These are phyloP conservation scores for Suillus clintonianus DNA, from an alignment of 768 basidiomycete genomes.

Conservation along the genomic window DNA sequence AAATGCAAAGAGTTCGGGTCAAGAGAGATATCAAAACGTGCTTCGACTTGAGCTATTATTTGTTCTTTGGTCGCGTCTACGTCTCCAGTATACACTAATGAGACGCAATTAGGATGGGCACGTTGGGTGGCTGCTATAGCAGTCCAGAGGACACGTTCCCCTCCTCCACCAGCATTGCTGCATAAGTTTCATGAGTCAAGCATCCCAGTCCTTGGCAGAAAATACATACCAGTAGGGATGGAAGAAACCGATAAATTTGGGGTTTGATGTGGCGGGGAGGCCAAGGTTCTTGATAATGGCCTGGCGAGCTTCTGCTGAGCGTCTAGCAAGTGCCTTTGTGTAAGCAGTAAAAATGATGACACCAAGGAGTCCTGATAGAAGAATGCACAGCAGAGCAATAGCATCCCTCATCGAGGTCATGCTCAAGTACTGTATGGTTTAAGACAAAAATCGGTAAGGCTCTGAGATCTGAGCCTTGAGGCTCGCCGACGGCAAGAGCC, in stretches of 20 bases:
- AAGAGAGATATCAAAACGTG: conserved; percentile 79
- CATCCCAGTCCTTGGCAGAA: background rate
- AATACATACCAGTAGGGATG: conserved; percentile 89
- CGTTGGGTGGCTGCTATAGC: conserved; percentile 79
- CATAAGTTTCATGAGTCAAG: conserved; percentile 35
- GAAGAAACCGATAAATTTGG: conserved; percentile 76
- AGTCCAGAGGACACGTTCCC: conserved; percentile 94
- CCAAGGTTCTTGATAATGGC: conserved; percentile 22
- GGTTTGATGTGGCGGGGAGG: background rate
- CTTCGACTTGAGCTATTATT: conserved; percentile 83
- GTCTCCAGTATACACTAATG: conserved; percentile 90
- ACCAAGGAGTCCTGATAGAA: conserved; percentile 10
- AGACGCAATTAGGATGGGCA: conserved; percentile 62
- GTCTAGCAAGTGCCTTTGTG: conserved; percentile 22
- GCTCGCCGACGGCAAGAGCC: background rate
- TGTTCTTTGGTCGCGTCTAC: conserved; percentile 73
- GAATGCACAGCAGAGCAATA: conserved; percentile 15
- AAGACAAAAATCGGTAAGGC: background rate
- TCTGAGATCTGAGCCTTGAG: background rate
- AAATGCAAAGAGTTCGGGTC: conserved; percentile 71
- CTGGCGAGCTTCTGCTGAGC: conserved; percentile 20
- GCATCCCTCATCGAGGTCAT: background rate
- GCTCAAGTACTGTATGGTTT: background rate
- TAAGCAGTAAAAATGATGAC: conserved; percentile 25
- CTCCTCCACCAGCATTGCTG: conserved; percentile 96